Base-by-base conservation (phyloP, 768 basidiomycete species). In the Tephrocybe sp. region DNA sequence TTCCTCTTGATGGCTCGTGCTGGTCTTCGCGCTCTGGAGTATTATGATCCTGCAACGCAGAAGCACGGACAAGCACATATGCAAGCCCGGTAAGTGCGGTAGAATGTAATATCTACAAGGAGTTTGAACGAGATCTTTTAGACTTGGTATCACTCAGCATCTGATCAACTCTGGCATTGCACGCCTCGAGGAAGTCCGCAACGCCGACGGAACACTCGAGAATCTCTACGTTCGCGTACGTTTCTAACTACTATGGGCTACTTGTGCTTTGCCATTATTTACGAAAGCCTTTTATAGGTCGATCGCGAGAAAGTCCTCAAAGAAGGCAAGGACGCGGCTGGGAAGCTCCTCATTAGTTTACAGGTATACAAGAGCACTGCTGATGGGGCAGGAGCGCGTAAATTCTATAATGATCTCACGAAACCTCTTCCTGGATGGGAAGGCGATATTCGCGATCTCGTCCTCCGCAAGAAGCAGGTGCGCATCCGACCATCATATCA, bases 21-120 rank as follows among this genome's bases (percentile, higher is more conserved):
- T 33, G 92, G 87, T 53, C 64, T 93, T 29, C 77, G 85, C 29
- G 90, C 82, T 4, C 73, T 94, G 30, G 89, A 93, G 64, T 91
- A 74, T 62, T 94, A 88, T 58, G 88, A 94, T 59, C 91, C 91
- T 21, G 71, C 69, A 22, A 88, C 83, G 12, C 70, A 83, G 66
- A 91, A 91, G 64, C 91, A 93, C 58, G 88, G 91, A 15, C 89
- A 93, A 61, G 90, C 89, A 13, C 89, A 91, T 61, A 93, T 91
- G 91, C 88, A 92, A 67, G 90, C 89, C 38, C 81, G 89, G 88
- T 88, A 64, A 40, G 78, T 53, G 18, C 30, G 5, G 6, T 4
- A 21, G 21, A 25, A 18, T 13, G 12, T 23, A 39, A 1, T 16
- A 23, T 25, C 13, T n/a, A 13, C 23, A 18, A n/a, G 2, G 21